Conservation (phyloP, 192 early-diverging fungal genomes). For the Jimgerdemannia flammicorona region DNA sequence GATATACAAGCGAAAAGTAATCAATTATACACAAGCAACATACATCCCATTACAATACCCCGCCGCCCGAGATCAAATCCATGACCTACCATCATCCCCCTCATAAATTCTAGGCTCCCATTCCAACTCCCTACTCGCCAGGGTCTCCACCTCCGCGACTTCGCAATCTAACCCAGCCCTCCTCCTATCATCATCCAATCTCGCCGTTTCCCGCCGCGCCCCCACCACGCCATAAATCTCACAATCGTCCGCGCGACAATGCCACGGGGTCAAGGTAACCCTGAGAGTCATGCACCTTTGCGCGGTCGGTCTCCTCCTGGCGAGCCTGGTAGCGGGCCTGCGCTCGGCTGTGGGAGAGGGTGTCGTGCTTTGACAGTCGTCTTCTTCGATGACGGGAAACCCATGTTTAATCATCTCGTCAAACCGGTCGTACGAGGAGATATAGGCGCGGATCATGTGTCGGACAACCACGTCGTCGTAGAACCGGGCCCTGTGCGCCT, state of each 20-base stretch:
- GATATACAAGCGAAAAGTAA: too few relatives aligned
- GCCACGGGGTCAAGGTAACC: conserved; percentile 34
- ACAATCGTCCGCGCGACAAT: conserved; percentile 32
- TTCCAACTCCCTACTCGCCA: too few relatives aligned
- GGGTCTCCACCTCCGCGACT: too few relatives aligned
- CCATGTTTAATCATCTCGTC: conserved; percentile 36
- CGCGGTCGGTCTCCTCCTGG: not conserved
- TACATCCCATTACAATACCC: too few relatives aligned
- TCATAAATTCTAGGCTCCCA: too few relatives aligned
- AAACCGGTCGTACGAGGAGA: conserved; percentile 5
- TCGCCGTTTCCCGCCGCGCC: not conserved
- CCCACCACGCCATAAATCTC: conserved; percentile 28
- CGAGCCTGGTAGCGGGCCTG: not conserved
- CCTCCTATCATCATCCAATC: not conserved
- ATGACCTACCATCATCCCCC: too few relatives aligned
- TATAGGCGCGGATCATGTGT: conserved; percentile 1
- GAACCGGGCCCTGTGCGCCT: not conserved
- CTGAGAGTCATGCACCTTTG: conserved; percentile 27
- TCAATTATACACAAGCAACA: too few relatives aligned
- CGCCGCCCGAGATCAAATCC: too few relatives aligned
- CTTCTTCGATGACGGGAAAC: conserved; percentile 16
- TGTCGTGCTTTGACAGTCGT: not conserved
- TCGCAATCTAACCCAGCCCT: too few relatives aligned
- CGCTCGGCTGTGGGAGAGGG: too few relatives aligned
- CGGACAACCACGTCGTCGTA: conserved; percentile 6